Evolutionary conservation across 805 yeast species (phyloP).

Genomic region (Sugiyamaella marilandica): DNA sequence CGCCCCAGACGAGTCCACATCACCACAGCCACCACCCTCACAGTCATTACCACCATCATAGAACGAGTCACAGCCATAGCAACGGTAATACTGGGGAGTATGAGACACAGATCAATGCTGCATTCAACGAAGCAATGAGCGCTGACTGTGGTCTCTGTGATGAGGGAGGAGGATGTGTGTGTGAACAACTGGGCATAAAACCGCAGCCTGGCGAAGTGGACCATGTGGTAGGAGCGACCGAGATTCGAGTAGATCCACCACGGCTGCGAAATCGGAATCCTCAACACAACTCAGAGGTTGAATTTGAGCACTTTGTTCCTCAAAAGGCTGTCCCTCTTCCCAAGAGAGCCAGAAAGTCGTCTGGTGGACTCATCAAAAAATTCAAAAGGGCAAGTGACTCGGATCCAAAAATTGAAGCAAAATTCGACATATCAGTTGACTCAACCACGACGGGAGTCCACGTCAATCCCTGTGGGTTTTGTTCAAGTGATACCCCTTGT

Average conservation of each 20-base stretch:
- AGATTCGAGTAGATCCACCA: constrained; percentile 23
- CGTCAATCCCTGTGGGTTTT: constrained; percentile 75
- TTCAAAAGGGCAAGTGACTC: constrained; percentile 14
- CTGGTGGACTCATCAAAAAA: constrained; percentile 2
- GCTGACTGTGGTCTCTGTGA: constrained; percentile 33
- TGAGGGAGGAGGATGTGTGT: constrained; percentile 31
- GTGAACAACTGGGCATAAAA: constrained; percentile 32
- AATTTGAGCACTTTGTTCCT: constrained; percentile 48
- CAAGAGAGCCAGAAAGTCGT: constrained; percentile 21
- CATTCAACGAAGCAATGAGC: background rate
- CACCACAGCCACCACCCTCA: constrained; percentile 1
- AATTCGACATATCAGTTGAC: background rate
- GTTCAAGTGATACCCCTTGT: constrained; percentile 87
- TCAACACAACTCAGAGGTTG: background rate
- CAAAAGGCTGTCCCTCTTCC: constrained; percentile 60
- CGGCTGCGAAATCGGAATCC: constrained; percentile 12
- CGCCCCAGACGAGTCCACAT: background rate
- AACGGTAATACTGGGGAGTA: background rate
- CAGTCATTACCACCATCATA: constrained; percentile 2
- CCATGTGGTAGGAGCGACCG: constrained; percentile 14
- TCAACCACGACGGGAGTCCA: constrained; percentile 8
- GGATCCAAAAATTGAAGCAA: background rate
- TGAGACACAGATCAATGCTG: background rate
- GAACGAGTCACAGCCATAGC: background rate
- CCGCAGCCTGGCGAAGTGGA: constrained; percentile 14